Evolutionary conservation across 768 basidiomycete species (phyloP).

Genomic region (Suillus variegatus): DNA sequence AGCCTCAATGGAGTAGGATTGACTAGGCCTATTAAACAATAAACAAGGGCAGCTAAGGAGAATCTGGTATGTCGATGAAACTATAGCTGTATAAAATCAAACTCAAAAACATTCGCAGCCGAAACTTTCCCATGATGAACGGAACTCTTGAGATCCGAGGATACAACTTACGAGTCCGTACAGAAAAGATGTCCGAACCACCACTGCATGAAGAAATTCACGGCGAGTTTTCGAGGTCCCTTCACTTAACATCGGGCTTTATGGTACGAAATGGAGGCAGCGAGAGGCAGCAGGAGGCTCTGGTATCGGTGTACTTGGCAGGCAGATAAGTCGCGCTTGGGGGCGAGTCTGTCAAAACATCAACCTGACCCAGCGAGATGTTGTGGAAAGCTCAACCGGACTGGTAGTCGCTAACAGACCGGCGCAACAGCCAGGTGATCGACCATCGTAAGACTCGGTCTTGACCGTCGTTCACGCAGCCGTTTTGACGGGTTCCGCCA

Average conservation of each 20-base stretch:
- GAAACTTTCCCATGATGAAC: too few species aligned
- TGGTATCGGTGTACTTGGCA: not conserved
- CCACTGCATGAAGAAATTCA: not conserved
- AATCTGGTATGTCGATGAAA: too few species aligned
- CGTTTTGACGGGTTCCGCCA: not conserved
- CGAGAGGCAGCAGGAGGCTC: not conserved
- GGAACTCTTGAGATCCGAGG: too few species aligned
- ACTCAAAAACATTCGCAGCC: too few species aligned
- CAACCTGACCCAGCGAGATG: not conserved
- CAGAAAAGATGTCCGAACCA: too few species aligned
- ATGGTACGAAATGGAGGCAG: not conserved
- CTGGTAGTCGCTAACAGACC: not conserved
- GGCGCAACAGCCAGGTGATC: not conserved
- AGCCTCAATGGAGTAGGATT: too few species aligned
- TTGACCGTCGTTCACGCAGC: not conserved
- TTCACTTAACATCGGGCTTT: not conserved
- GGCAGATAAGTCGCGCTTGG: not conserved
- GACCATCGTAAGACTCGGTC: not conserved
- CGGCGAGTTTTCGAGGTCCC: not conserved
- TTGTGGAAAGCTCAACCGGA: too few species aligned
- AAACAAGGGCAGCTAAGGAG: too few species aligned
- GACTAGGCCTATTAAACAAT: too few species aligned
- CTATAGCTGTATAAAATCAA: too few species aligned
- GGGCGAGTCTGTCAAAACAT: not conserved
- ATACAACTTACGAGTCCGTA: too few species aligned